Base-by-base conservation (phyloP, 2,329 filamentous ascomycete genomes). In the Orbilia oligospora region DNA sequence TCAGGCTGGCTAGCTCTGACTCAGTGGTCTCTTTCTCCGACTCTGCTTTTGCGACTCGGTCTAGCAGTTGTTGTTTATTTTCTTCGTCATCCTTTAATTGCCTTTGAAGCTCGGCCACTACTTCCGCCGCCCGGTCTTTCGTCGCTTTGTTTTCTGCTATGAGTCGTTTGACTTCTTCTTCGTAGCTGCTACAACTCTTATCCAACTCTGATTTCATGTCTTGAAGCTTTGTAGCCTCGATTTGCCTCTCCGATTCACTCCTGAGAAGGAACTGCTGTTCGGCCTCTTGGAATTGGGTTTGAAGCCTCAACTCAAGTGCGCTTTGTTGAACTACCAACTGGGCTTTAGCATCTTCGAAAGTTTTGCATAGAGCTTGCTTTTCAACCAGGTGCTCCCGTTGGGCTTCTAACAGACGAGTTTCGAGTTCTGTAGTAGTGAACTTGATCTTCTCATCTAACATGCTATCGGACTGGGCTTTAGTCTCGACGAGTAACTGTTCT, bases 71-170 rank as follows among this genome's bases (percentile, higher is more conserved):
- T 38, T 77, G 73, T 36, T 77, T 77, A 33, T 38, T 71, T 33
- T 77, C 73, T 24, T 77, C 73, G 5, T 77, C 73, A 12, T 77
- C 73, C 8, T 68, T 71, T 16, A 77, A 46, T 20, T 71, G 73
- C 16, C 71, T 67, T 44, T 77, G 73, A 33, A 77, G 73, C 14
- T 77, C 73, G 1, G 73, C 70, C 14, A 77, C 67, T 5, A 77
- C 46, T 22, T 71, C 27, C n/a, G 73, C 73, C 0, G 67, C 73
- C 44, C 67, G 58, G 36, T 77, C 58, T 30, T 77, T 77, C 14
- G 73, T 77, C 24, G 58, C 33, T 30, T 61, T 55, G 24, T 66
- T 67, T 51, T 77, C 73, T 14, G 36, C 30, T 6, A 20, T 36
- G 5, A 77, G 61, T 14, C 51, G 67, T 51, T 49, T 36, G 16